Percentiles rank a stretch among this genome's conserved stretches.
Evolutionary conservation across 352 stramenopile species (phyloP).

Genomic region (Globisporangium splendens): DNA sequence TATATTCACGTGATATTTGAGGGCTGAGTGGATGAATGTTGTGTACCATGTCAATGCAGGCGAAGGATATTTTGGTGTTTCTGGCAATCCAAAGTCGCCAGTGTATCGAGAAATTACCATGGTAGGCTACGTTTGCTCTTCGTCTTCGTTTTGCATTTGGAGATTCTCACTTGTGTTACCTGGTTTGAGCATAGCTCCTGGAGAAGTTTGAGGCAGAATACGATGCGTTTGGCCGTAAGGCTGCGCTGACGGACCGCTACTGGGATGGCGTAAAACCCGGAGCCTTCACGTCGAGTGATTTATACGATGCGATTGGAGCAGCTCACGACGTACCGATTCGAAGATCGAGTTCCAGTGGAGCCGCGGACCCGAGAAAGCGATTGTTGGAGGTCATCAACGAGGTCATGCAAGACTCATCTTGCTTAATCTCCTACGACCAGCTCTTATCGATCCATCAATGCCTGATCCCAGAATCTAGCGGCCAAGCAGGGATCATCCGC

Average conservation of each 20-base stretch:
- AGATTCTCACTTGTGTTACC: not conserved
- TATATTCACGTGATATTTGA: not conserved
- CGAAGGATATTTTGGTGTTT: constrained; percentile 41
- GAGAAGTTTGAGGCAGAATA: constrained; percentile 49
- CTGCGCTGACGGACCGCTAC: constrained; percentile 32
- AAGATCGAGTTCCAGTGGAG: constrained; percentile 7
- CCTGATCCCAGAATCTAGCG: constrained; percentile 38
- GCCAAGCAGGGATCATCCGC: constrained; percentile 48
- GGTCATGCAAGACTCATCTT: constrained; percentile 54
- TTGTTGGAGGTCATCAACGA: constrained; percentile 62
- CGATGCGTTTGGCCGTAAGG: constrained; percentile 45
- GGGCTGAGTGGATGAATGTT: not conserved
- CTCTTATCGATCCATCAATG: constrained; percentile 54
- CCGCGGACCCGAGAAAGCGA: constrained; percentile 29
- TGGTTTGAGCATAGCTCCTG: constrained; percentile 25
- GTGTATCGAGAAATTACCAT: constrained; percentile 54
- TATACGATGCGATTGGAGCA: constrained; percentile 71
- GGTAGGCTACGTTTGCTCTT: constrained; percentile 32
- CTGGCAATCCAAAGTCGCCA: constrained; percentile 52
- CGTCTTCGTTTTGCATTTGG: no score
- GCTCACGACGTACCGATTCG: constrained; percentile 37
- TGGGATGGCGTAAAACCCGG: constrained; percentile 29
- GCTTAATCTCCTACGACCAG: constrained; percentile 54
- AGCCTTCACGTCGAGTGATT: constrained; percentile 58
- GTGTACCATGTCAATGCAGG: constrained; percentile 13